Evolutionary conservation across 208 protist genomes (phyloP).

Genomic region (Crithidia thermophila): DNA sequence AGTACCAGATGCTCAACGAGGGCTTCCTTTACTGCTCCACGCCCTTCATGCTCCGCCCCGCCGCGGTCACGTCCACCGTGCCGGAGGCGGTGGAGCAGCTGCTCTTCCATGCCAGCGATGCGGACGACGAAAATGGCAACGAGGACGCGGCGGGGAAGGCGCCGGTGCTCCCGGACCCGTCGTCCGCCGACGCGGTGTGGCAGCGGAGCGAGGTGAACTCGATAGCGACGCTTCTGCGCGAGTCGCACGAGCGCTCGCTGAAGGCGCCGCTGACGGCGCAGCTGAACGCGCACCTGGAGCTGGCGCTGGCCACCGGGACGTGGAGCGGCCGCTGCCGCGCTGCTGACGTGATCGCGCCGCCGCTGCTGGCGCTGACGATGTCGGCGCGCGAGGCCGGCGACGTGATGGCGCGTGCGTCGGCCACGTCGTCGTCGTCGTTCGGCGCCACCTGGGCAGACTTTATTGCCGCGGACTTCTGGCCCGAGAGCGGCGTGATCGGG

Average conservation of each 20-base stretch:
- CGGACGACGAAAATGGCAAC: not conserved
- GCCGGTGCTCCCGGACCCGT: too few relatives aligned
- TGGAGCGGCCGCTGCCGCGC: constrained; percentile 33
- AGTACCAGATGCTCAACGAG: constrained; percentile 46
- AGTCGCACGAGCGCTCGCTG: constrained; percentile 51
- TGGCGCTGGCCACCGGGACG: constrained; percentile 5
- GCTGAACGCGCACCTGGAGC: constrained; percentile 23
- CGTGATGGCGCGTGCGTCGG: constrained; percentile 30
- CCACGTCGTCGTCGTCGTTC: not conserved
- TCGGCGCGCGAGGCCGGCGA: constrained; percentile 54
- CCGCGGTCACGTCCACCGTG: constrained; percentile 24
- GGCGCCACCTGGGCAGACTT: constrained; percentile 28
- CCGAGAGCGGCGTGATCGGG: constrained; percentile 16
- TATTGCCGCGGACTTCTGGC: constrained; percentile 29
- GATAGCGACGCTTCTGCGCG: constrained; percentile 35
- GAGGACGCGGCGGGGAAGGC: not conserved
- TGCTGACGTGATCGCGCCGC: constrained; percentile 25
- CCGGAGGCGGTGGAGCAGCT: constrained; percentile 28
- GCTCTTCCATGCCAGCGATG: constrained; percentile 12
- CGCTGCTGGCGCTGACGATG: constrained; percentile 69
- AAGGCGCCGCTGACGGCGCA: constrained; percentile 61
- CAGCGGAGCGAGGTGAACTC: constrained; percentile 21
- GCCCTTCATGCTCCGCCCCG: constrained; percentile 59
- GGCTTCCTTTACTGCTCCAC: constrained; percentile 59
- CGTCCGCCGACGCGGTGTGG: constrained; percentile 11